Evolutionary conservation across 129 eudicot genomes (phyloP).

Genomic region (Oenanthe sinensis): DNA sequence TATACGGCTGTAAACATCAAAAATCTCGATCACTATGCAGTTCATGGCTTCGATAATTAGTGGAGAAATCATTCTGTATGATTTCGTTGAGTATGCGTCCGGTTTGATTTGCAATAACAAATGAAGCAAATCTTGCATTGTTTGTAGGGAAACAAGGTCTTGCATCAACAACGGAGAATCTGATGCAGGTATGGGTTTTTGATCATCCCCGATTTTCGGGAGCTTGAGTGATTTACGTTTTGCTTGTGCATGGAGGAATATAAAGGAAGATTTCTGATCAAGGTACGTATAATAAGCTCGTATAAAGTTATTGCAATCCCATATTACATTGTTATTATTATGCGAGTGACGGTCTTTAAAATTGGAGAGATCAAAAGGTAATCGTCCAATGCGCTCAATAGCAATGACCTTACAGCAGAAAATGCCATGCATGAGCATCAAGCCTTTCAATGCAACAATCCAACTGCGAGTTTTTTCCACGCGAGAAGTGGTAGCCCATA

Average conservation of each 20-base stretch:
- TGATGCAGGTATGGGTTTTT: not conserved
- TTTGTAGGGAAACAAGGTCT: constrained; percentile 42
- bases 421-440: constrained; percentile 63
- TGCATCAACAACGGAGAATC: not conserved
- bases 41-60: constrained; percentile 73
- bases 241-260: constrained; percentile 34
- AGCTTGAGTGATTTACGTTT: not conserved
- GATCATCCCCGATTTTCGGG: not conserved
- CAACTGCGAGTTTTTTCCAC: constrained; percentile 40
- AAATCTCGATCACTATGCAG: constrained; percentile 54
- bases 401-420: constrained; percentile 37
- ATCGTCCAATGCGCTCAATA: constrained; percentile 40
- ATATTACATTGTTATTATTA: not conserved
- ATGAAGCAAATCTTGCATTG: constrained; percentile 51
- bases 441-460: constrained; percentile 58
- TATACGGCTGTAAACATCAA: constrained; percentile 52
- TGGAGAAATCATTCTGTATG: not conserved
- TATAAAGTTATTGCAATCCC: constrained; percentile 31
- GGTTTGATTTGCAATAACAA: constrained; percentile 41
- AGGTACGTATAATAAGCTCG: constrained; percentile 51
- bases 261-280: constrained; percentile 47
- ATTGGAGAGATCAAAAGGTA: constrained; percentile 54
- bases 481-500: constrained; percentile 39
- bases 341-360: constrained; percentile 29
- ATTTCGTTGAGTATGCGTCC: not conserved